Percentiles rank a stretch among this genome's conserved stretches.
phyloP scores from a whole-genome alignment of 2,329 filamentous ascomycete genomes.

The Beauveria scarabaeidicola region DNA sequence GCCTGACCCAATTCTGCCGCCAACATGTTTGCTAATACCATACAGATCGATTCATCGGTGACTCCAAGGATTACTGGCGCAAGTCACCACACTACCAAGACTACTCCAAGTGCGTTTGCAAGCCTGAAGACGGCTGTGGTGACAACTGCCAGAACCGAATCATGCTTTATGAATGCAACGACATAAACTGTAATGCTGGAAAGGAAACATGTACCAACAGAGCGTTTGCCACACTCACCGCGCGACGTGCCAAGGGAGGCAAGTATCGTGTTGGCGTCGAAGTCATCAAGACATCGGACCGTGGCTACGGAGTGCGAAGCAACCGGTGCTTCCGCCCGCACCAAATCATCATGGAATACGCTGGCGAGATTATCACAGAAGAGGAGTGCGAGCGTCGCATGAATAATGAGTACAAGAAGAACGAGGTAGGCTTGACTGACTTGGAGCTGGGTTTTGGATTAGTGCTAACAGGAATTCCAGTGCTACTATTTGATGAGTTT shows the following conservation, averaged over 20 bases:
- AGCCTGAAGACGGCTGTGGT: slow-evolving; percentile 68
- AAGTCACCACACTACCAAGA: slow-evolving; percentile 66
- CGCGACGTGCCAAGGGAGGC: slow-evolving; percentile 67
- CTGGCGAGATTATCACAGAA: slow-evolving; percentile 94
- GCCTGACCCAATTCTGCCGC: background rate
- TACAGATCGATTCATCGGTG: slow-evolving; percentile 80
- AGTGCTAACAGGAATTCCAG: slow-evolving; percentile 33
- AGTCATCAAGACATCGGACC: slow-evolving; percentile 80
- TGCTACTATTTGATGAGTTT: slow-evolving; percentile 99
- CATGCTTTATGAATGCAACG: slow-evolving; percentile 96
- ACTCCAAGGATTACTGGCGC: slow-evolving; percentile 73
- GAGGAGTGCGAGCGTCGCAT: slow-evolving; percentile 88
- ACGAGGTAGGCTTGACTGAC: slow-evolving; percentile 54
- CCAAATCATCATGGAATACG: slow-evolving; percentile 98
- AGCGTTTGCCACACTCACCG: slow-evolving; percentile 71
- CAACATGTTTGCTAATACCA: slow-evolving; percentile 20
- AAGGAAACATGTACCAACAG: slow-evolving; percentile 74
- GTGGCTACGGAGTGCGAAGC: slow-evolving; percentile 84
- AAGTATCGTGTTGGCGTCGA: slow-evolving; percentile 91
- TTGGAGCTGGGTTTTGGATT: background rate
- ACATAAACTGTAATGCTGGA: slow-evolving; percentile 75
- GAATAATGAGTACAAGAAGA: slow-evolving; percentile 88
- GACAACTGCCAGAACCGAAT: slow-evolving; percentile 89
- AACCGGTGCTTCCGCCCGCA: slow-evolving; percentile 80
- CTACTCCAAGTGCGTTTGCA: slow-evolving; percentile 72